Base-by-base conservation (phyloP, 306 rosid species). In the Pachyrhizus erosus region DNA sequence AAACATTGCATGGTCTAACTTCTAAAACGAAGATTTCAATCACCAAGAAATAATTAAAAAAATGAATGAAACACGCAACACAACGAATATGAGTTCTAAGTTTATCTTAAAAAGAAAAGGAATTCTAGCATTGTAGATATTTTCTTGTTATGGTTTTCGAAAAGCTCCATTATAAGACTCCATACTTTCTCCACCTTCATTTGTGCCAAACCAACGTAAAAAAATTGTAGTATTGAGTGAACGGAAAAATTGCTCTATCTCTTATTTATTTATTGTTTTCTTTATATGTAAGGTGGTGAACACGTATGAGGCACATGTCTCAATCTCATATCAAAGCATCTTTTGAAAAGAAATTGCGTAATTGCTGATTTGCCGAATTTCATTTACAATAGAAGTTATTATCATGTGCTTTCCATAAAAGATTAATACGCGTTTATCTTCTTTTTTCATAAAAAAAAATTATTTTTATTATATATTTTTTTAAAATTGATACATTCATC, bases 241-340 rank as follows among this genome's bases (percentile, higher is more conserved):
- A 72, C 20, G 5, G 71, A 70, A 62, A 34, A 13, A 43, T 40
- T 80, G 71, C 3, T 27, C 49, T 20, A 23, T 55, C 37, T 61
- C 21, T 17, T 2, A 15, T 14, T 64, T 64, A 31, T 64, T 31
- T 64, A 7, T 64, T 64, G 13, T 64, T 64, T 64, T 70, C 71
- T 43, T 70, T 80, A 15, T 5, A 24, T 24, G 66, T 23, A 42
- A 33, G 37, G 79, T 73, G 67, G 85, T 26, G 33, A 74, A 51
- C 80, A 74, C 80, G 45, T 72, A 14, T 40, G 42, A 39, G 46
- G 58, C 69, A 51, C 80, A 52, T 23, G 34, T 24, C 85, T 51
- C 61, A 17, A 15, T 20, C 29, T 55, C 26, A 21, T 42, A 2
- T 20, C 14, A 3, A 27, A 79, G 17, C 68, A 73, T 81, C 46